A percentile compares a stretch with the other conserved stretches of the same genome.
These are phyloP conservation scores for Herpetospermum pedunculosum DNA, from an alignment of 306 rosid species.

Conservation along the genomic window DNA sequence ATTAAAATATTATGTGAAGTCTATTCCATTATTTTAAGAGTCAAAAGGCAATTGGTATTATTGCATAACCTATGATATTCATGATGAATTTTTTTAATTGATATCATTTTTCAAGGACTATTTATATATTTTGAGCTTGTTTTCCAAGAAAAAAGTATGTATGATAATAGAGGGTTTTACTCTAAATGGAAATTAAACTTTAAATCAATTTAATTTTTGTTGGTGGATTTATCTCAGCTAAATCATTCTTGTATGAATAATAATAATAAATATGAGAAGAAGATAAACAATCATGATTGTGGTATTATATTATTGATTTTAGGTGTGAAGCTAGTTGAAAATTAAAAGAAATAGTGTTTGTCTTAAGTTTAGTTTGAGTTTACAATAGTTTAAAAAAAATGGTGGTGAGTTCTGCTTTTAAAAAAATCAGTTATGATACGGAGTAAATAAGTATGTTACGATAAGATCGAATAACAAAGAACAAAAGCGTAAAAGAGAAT, in stretches of 20 bases:
- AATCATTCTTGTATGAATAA: background rate
- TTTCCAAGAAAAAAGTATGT: background rate
- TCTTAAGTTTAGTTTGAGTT: too few relatives aligned
- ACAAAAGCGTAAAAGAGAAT: too few relatives aligned
- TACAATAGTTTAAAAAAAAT: too few relatives aligned
- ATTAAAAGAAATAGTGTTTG: too few relatives aligned
- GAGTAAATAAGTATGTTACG: too few relatives aligned
- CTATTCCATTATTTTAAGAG: conserved; percentile 2
- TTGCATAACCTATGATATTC: background rate
- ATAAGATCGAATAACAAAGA: too few relatives aligned
- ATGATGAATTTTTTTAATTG: background rate
- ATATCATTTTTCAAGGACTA: background rate
- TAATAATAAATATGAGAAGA: too few relatives aligned
- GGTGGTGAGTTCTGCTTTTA: too few relatives aligned
- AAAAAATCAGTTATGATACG: too few relatives aligned
- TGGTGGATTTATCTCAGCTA: background rate
- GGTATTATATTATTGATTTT: too few relatives aligned
- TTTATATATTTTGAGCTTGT: background rate
- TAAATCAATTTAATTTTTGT: background rate
- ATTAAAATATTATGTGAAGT: background rate
- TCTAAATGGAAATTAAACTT: background rate
- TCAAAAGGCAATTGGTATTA: background rate
- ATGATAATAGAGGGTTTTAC: background rate
- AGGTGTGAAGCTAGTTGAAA: too few relatives aligned
- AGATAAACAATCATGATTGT: too few relatives aligned